Conservation (phyloP, 2,329 filamentous ascomycete genomes). For the Ceratocystis huliohia region DNA sequence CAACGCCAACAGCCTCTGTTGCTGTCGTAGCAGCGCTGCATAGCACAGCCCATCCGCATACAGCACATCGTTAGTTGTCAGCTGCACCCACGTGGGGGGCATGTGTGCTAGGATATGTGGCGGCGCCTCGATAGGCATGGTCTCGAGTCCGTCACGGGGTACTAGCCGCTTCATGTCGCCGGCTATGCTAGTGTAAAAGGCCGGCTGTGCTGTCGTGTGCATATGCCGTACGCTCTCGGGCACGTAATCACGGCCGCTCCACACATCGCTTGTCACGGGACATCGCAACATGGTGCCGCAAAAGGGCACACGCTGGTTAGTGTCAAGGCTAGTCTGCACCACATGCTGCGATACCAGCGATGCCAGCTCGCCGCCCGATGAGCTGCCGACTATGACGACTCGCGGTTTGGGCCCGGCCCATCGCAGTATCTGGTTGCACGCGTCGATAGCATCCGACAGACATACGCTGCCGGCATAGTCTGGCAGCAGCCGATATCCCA, state of each 20-base stretch:
- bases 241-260: slow-evolving; percentile 29
- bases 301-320: not conserved
- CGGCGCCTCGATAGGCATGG: slow-evolving; percentile 33
- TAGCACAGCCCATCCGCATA: slow-evolving; percentile 42
- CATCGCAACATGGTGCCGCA: slow-evolving; percentile 35
- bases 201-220: slow-evolving; percentile 32
- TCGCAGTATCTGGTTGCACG: slow-evolving; percentile 25
- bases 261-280: slow-evolving; percentile 37
- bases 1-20: slow-evolving; percentile 31
- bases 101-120: slow-evolving; percentile 26
- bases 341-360: slow-evolving; percentile 32
- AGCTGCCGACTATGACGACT: slow-evolving; percentile 34
- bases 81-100: slow-evolving; percentile 37
- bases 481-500: slow-evolving; percentile 37
- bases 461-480: slow-evolving; percentile 30
- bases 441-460: slow-evolving; percentile 32
- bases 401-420: slow-evolving; percentile 20
- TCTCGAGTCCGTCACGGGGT: slow-evolving; percentile 31
- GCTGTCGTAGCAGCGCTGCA: slow-evolving; percentile 31
- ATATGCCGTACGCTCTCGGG: slow-evolving; percentile 28
- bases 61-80: slow-evolving; percentile 39
- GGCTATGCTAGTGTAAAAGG: slow-evolving; percentile 30
- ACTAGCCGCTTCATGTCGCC: slow-evolving; percentile 28
- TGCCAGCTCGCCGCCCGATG: slow-evolving; percentile 38
- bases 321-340: slow-evolving; percentile 25